These are phyloP conservation scores for Trichoderma oligosporum DNA, from an alignment of 2,329 filamentous ascomycete genomes.

Conservation along the genomic window DNA sequence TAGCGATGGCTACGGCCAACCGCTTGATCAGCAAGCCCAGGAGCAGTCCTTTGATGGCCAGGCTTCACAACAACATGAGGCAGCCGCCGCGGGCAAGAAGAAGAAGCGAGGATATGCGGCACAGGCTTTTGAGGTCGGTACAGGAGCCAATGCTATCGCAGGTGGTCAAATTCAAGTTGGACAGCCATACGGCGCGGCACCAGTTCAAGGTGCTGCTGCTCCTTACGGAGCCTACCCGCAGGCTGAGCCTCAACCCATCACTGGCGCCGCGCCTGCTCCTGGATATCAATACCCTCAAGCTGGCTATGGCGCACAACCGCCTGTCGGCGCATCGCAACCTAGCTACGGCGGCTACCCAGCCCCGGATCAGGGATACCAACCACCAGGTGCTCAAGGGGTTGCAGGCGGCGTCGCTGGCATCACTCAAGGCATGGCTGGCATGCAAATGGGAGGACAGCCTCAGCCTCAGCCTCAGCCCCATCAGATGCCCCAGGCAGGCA, in stretches of 20 bases:
- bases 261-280: conserved; percentile 32
- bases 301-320: conserved; percentile 44
- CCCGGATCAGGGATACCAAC: conserved; percentile 63
- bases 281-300: conserved; percentile 42
- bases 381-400: conserved; percentile 40
- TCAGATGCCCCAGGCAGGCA: conserved; percentile 37
- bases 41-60: conserved; percentile 36
- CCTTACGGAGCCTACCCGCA: conserved; percentile 60
- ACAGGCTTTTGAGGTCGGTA: conserved; percentile 88
- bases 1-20: conserved; percentile 52
- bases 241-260: conserved; percentile 42
- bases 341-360: conserved; percentile 35
- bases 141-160: conserved; percentile 71
- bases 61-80: conserved; percentile 32
- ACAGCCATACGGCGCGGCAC: conserved; percentile 46
- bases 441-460: conserved; percentile 63
- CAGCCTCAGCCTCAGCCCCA: conserved; percentile 45
- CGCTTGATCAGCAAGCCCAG: conserved; percentile 37
- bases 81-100: conserved; percentile 57
- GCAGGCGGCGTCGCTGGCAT: conserved; percentile 62
- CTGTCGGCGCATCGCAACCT: conserved; percentile 39
- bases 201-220: conserved; percentile 39
- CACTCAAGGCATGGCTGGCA: conserved; percentile 80
- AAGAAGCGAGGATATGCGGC: conserved; percentile 96
- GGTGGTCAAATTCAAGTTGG: conserved; percentile 45